These are phyloP conservation scores for Daldinia grandis DNA, from an alignment of 495 filamentous ascomycete genomes.

Conservation along the genomic window DNA sequence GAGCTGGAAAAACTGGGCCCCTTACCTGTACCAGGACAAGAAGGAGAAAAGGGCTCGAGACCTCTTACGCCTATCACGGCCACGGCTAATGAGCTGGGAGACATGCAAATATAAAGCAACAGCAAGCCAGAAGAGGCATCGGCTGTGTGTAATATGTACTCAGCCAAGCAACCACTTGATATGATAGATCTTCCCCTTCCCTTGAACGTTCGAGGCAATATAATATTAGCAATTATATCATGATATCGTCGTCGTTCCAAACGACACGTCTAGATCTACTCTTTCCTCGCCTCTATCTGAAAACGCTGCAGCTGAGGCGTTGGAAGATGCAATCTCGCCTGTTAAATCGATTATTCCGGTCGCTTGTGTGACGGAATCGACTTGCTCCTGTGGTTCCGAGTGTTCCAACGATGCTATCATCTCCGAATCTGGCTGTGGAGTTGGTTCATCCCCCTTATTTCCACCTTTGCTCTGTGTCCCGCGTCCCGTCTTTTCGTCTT, in stretches of 20 bases:
- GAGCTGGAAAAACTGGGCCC: conserved; percentile 46
- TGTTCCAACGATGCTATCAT: conserved; percentile 21
- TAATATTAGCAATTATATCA: conserved; percentile 8
- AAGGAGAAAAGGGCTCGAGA: conserved; percentile 25
- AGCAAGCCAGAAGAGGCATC: conserved; percentile 11
- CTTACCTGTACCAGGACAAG: conserved; percentile 26
- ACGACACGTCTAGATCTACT: conserved; percentile 19
- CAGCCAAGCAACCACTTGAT: conserved; percentile 10
- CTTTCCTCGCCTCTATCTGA: background rate
- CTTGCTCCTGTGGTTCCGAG: conserved; percentile 4
- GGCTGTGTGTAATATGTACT: conserved; percentile 5
- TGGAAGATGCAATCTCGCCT: conserved; percentile 7
- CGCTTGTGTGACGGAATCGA: background rate
- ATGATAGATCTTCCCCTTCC: conserved; percentile 23
- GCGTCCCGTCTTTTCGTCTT: background rate
- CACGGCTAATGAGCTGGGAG: conserved; percentile 35
- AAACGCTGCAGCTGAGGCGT: conserved; percentile 3
- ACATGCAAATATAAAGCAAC: conserved; percentile 27
- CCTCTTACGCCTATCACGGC: conserved; percentile 39
- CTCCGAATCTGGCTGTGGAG: conserved; percentile 14
- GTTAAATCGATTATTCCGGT: conserved; percentile 31
- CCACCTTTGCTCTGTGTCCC: background rate
- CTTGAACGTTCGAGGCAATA: background rate
- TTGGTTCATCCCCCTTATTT: conserved; percentile 6
- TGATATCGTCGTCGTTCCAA: conserved; percentile 16